Evolutionary conservation across 108 stramenopile species (phyloP), one percentile per base, ranked within the genome.

Genomic region (Chaetoceros muelleri): DNA sequence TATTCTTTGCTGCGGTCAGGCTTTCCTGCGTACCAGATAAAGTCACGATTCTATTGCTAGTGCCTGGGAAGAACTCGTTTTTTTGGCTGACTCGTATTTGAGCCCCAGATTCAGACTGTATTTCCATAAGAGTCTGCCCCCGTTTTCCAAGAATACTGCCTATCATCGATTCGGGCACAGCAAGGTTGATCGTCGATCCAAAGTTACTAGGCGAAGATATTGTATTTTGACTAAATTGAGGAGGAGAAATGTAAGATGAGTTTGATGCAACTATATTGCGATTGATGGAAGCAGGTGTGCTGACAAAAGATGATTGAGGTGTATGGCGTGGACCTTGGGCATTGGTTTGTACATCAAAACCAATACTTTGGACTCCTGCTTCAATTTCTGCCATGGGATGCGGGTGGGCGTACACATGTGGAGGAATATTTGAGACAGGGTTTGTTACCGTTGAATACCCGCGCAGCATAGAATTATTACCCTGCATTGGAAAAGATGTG

Each of bases 61-160:
- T 85, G n/a, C 87, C 84, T 3, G 81, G 83, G 1, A 85, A 60
- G 56, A 64, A 89, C 44, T 78, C 83, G 40, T 79, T 79, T 52
- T 79, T 60, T 69, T 84, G 82, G 24, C 81, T 84, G 2, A 85
- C 70, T 44, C 79, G 71, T 18, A 89, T 89, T 30, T 70, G 52
- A 2, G 87, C 83, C 24, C 70, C 67, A 20, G 83, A 81, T 21
- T 60, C 51, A 49, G 65, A 46, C 51, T 85, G 77, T 13, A 89
- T 48, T 64, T 85, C 84, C 27, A 57, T 77, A 44, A 85, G 55
- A 10, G 74, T 76, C 21, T 72, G 72, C 5, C 87, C 87, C 18
- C 75, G 78, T 19, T 77, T 64, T 8, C 87, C 87, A 47, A 85
- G 56, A 20, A 89, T 74, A 0, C 79, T 78, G 2, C 87, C 83